These are phyloP conservation scores for Limnanthes douglasii DNA, from an alignment of 345 rosid genomes.

Conservation along the genomic window DNA sequence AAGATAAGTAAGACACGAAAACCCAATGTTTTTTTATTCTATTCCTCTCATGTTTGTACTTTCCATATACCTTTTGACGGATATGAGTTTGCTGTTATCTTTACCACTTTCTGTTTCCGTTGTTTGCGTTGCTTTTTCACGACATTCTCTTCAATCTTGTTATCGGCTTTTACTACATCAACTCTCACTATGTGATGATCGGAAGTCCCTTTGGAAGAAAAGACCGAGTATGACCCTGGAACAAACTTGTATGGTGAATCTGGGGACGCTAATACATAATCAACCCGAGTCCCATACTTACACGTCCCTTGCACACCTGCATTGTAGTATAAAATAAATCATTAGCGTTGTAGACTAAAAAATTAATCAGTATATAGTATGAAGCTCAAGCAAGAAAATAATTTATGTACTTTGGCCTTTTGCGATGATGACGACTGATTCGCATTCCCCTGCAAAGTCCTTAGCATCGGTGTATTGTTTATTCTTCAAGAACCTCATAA, in stretches of 20 bases:
- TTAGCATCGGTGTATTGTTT: constrained; percentile 70
- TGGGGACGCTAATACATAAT: constrained; percentile 73
- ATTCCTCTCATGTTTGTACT: constrained; percentile 9
- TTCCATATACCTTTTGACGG: constrained; percentile 50
- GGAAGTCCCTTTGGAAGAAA: constrained; percentile 88
- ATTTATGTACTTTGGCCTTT: constrained; percentile 72
- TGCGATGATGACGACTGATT: constrained; percentile 77
- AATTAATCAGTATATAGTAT: no score
- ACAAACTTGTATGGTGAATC: constrained; percentile 58
- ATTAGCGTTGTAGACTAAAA: neutral
- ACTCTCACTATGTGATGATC: constrained; percentile 96
- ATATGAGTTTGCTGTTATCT: constrained; percentile 21
- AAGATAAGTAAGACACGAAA: no score
- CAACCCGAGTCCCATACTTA: constrained; percentile 89
- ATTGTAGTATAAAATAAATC: neutral
- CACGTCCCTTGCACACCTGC: constrained; percentile 96
- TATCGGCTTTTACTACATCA: constrained; percentile 30
- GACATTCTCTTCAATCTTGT: constrained; percentile 12
- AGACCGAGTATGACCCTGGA: constrained; percentile 79
- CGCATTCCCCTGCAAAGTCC: constrained; percentile 88
- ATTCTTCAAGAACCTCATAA: constrained; percentile 69
- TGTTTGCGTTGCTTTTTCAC: constrained; percentile 14
- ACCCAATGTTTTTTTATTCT: no score
- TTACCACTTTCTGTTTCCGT: constrained; percentile 27
- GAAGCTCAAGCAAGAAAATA: neutral